Evolutionary conservation across 176 grass and related monocot species (phyloP).

Genomic region (Oryza officinalis): DNA sequence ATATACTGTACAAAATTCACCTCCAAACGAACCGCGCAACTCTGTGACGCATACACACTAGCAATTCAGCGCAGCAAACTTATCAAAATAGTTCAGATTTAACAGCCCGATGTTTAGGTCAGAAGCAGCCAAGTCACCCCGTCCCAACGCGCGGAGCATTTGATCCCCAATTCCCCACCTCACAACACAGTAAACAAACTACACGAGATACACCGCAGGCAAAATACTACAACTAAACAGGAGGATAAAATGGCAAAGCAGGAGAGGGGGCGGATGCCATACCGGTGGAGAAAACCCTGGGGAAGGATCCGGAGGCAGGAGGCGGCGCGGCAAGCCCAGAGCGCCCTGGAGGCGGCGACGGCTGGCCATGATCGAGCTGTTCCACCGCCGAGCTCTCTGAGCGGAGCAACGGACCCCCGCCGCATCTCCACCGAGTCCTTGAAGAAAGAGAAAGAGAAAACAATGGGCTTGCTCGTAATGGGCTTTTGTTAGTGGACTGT

Average conservation of each 20-base stretch:
- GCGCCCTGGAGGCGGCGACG: conserved; percentile 40
- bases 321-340: conserved; percentile 88
- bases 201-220: background rate
- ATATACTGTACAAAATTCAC: no score
- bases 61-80: background rate
- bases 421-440: no score
- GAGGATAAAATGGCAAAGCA: background rate
- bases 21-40: no score
- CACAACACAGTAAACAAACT: no score
- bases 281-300: conserved; percentile 89
- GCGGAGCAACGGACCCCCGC: background rate
- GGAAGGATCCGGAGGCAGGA: conserved; percentile 86
- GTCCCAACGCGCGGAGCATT: background rate
- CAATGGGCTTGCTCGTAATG: background rate
- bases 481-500: background rate
- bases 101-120: background rate
- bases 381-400: background rate
- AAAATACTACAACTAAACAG: background rate
- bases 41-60: background rate
- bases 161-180: background rate
- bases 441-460: no score
- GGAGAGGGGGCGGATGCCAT: background rate
- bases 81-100: background rate
- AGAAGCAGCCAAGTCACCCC: background rate
- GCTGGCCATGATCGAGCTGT: conserved; percentile 27